These are phyloP conservation scores for Salix dunnii DNA, from an alignment of 345 rosid genomes.

Conservation along the genomic window DNA sequence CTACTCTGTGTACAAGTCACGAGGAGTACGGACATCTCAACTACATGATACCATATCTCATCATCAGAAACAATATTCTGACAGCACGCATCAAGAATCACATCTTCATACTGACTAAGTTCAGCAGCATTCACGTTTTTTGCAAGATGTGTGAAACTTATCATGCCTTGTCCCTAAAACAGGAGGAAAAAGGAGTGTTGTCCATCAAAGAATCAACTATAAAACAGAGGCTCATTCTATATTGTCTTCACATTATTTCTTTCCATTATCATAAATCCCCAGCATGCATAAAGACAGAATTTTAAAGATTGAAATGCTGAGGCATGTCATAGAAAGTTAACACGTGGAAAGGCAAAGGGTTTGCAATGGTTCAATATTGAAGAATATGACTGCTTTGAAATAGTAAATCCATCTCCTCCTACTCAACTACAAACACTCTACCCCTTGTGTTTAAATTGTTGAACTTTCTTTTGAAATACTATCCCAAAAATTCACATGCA, in stretches of 20 bases:
- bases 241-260: background rate
- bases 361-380: background rate
- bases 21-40: slow-evolving; percentile 77
- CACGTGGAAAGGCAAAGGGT: background rate
- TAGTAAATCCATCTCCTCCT: background rate
- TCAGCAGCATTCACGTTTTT: slow-evolving; percentile 57
- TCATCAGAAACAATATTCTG: slow-evolving; percentile 74
- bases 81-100: slow-evolving; percentile 85
- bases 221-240: background rate
- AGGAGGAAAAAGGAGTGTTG: slow-evolving; percentile 18
- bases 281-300: background rate
- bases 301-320: background rate
- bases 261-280: background rate
- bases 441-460: no score
- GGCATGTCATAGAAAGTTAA: background rate
- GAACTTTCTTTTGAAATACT: background rate
- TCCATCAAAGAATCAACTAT: background rate
- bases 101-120: slow-evolving; percentile 58
- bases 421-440: background rate
- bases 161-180: slow-evolving; percentile 83
- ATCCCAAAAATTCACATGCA: background rate
- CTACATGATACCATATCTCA: slow-evolving; percentile 71
- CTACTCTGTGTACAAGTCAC: slow-evolving; percentile 44
- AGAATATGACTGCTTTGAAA: background rate
- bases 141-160: slow-evolving; percentile 57